phyloP scores from a whole-genome alignment of 2,329 filamentous ascomycete genomes.

The Penicillium sp. region DNA sequence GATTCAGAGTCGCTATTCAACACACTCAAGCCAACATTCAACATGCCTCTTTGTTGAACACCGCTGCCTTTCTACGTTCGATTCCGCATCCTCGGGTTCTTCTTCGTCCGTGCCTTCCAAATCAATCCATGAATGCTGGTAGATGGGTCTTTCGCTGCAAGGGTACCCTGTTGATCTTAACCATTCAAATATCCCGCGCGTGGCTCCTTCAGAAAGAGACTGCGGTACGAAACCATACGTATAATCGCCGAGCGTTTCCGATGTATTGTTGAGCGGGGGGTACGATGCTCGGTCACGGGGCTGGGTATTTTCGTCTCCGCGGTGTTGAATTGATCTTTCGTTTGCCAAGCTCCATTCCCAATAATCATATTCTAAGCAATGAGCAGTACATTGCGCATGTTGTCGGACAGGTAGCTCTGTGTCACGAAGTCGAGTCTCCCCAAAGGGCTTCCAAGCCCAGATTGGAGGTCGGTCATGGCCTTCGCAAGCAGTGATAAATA shows the following conservation, averaged over 20 bases:
- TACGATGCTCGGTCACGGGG: neutral
- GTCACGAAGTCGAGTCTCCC: slow-evolving; percentile 14
- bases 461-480: slow-evolving; percentile 14
- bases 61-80: neutral
- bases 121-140: slow-evolving; percentile 22
- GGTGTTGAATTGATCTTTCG: too few species aligned
- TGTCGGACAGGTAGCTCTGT: slow-evolving; percentile 17
- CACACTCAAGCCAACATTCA: slow-evolving; percentile 4
- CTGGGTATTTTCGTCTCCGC: neutral
- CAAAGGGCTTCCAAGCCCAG: slow-evolving; percentile 24
- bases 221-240: slow-evolving; percentile 8
- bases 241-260: neutral
- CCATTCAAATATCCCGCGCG: slow-evolving; percentile 23
- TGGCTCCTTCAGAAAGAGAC: slow-evolving; percentile 11
- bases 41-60: neutral
- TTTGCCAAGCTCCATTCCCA: slow-evolving; percentile 22
- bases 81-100: too few species aligned
- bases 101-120: slow-evolving; percentile 18
- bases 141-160: slow-evolving; percentile 14
- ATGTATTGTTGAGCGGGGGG: neutral
- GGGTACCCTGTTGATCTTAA: slow-evolving; percentile 22
- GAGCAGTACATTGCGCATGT: slow-evolving; percentile 17
- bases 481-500: slow-evolving; percentile 20
- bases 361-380: slow-evolving; percentile 22
- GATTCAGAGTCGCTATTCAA: neutral